Base-by-base conservation (phyloP, 2,329 filamentous ascomycete genomes). In the Aspergillus alliaceus region DNA sequence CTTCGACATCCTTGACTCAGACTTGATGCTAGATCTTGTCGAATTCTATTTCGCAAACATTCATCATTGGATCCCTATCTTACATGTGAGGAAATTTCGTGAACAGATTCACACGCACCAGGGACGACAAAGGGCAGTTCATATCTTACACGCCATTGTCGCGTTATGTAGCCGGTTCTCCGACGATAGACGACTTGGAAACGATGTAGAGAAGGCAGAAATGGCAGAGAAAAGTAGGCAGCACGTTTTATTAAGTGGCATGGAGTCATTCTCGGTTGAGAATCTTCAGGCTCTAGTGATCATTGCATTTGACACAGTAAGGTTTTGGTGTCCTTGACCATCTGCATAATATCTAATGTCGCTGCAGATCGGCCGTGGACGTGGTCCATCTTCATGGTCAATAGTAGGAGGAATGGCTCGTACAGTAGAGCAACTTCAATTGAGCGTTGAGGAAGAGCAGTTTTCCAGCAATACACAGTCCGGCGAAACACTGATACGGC, bases 211-310 rank as follows among this genome's bases (percentile, higher is more conserved):
- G 5, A 53, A 61, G 50, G 37, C 18, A 34, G 24, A 60, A 59
- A 49, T 59, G 37, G 49, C 63, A 20, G 57, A 56, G 31, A 50
- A 40, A 24, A 58, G 65, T 56, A 61, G 60, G 32, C 54, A 64
- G 62, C 59, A 58, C 29, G 56, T 74, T 2, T 70, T 75, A 3
- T 51, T 72, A 14, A 61, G 68, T 24, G 69, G 67, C 35, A 74
- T 72, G 60, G 71, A 74, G 48, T 64, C 61, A 1, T 70, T 72
- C 48, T 74, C 69, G 0, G 69, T 73, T 0, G 67, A 73, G 39
- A 72, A 69, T 44, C 58, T 75, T 1, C 71, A 75, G 58, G 72
- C 72, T n/a, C 53, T 73, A 3, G 64, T 73, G 2, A 73, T 75
- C n/a, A 60, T 66, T 54, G 69, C 71, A 1, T 75, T 73, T 51